Evolutionary conservation across 805 yeast species (phyloP).

Genomic region (Saccharomycopsis selenospora): DNA sequence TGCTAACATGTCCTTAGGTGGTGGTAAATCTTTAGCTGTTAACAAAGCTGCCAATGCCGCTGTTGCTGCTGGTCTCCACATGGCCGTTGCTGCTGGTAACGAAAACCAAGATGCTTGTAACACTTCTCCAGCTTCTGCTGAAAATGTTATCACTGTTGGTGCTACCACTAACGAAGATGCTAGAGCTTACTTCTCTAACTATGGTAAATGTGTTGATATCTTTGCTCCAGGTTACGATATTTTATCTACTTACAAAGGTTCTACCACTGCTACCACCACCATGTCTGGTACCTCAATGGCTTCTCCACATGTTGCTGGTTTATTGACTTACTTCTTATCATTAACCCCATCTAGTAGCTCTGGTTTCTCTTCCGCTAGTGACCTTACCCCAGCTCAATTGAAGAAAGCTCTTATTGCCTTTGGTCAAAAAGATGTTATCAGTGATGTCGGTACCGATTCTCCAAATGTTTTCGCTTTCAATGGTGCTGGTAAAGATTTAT

Average conservation of each 20-base stretch:
- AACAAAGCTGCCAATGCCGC: slow-evolving; percentile 89
- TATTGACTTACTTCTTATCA: slow-evolving; percentile 81
- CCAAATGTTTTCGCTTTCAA: slow-evolving; percentile 73
- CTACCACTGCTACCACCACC: slow-evolving; percentile 66
- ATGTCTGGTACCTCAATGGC: slow-evolving; percentile 98
- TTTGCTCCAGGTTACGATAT: slow-evolving; percentile 95
- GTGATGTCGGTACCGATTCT: slow-evolving; percentile 63
- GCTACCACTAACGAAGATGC: slow-evolving; percentile 84
- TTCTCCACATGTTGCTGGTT: slow-evolving; percentile 91
- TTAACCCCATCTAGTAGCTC: slow-evolving; percentile 72
- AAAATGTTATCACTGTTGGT: slow-evolving; percentile 84
- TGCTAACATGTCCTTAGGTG: slow-evolving; percentile 94
- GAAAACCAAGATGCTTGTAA: slow-evolving; percentile 90
- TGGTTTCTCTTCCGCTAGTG: slow-evolving; percentile 38
- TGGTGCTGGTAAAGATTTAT: slow-evolving; percentile 71
- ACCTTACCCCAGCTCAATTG: slow-evolving; percentile 63
- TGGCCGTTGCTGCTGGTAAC: slow-evolving; percentile 96
- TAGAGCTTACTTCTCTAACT: slow-evolving; percentile 94
- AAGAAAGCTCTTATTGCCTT: slow-evolving; percentile 68
- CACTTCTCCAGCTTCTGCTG: slow-evolving; percentile 85
- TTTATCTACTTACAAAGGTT: slow-evolving; percentile 76
- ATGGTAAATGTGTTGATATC: slow-evolving; percentile 91
- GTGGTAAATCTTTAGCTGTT: slow-evolving; percentile 82
- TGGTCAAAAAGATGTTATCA: slow-evolving; percentile 52
- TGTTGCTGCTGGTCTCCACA: slow-evolving; percentile 77